A percentile compares a stretch with the other conserved stretches of the same genome.
Conservation (phyloP, 1,139 yeast genomes). For the Groenewaldozyma auringiensis region DNA sequence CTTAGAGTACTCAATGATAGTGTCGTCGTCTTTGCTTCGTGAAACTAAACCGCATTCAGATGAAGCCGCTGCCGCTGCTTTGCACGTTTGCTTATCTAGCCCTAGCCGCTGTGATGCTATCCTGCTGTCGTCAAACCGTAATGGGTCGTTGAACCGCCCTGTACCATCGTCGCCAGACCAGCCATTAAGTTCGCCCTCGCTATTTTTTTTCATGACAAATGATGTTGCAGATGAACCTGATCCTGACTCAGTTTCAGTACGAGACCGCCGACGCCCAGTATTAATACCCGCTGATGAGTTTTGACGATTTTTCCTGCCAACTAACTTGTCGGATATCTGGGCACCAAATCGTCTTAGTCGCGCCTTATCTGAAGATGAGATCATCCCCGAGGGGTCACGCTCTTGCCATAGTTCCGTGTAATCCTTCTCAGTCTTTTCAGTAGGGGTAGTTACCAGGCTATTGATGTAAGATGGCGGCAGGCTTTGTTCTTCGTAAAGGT, state of each 20-base stretch:
- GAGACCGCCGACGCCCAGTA: neutral
- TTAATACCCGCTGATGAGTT: neutral
- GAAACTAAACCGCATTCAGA: neutral
- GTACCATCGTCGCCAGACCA: neutral
- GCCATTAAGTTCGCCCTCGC: neutral
- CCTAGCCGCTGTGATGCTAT: neutral
- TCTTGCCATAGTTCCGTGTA: slow-evolving; percentile 1
- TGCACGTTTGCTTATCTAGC: neutral
- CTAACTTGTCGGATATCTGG: neutral
- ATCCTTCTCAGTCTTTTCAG: neutral
- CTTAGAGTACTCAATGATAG: neutral
- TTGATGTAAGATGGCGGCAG: neutral
- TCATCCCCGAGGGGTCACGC: neutral
- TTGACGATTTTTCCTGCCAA: neutral
- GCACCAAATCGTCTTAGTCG: neutral
- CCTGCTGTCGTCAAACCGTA: neutral
- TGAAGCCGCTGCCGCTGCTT: neutral
- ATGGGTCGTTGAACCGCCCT: neutral
- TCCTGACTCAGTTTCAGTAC: neutral
- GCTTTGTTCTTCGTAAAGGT: neutral
- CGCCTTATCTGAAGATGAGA: neutral
- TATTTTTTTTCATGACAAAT: neutral
- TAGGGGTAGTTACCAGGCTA: neutral
- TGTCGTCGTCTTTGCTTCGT: neutral
- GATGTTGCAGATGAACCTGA: neutral